phyloP scores from a whole-genome alignment of 768 basidiomycete genomes.

The Tulasnella sp. region DNA sequence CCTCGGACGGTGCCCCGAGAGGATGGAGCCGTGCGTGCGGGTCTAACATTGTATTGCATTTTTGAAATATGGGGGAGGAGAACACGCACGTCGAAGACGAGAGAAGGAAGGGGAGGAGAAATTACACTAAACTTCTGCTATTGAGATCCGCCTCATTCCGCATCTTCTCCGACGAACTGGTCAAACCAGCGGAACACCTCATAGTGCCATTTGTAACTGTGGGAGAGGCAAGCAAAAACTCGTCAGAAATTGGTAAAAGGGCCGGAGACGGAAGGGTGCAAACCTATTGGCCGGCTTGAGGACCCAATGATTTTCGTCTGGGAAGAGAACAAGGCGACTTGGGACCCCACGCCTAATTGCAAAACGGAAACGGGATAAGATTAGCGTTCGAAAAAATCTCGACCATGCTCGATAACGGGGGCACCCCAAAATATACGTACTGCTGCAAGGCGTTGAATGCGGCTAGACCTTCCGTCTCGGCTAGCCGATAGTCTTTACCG shows the following conservation, averaged over 20 bases:
- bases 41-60: neutral
- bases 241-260: neutral
- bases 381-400: neutral
- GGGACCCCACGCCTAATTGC: conserved; percentile 59
- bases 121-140: neutral
- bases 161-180: conserved; percentile 34
- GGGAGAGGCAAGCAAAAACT: neutral
- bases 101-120: neutral
- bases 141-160: neutral
- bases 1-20: neutral
- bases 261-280: neutral
- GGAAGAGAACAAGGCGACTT: conserved; percentile 76
- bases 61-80: neutral
- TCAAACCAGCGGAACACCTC: conserved; percentile 91
- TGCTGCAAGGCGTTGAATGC: conserved; percentile 83
- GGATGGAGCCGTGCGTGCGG: neutral
- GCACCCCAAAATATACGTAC: conserved; percentile 45
- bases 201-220: conserved; percentile 87
- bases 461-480: conserved; percentile 77
- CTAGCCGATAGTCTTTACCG: conserved; percentile 82
- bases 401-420: neutral
- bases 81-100: neutral
- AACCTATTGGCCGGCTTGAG: conserved; percentile 72
- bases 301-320: conserved; percentile 93
- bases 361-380: neutral